A percentile compares a stretch with the other conserved stretches of the same genome.
These are phyloP conservation scores for Penicillium manginii DNA, from an alignment of 495 filamentous ascomycete species.

Conservation along the genomic window DNA sequence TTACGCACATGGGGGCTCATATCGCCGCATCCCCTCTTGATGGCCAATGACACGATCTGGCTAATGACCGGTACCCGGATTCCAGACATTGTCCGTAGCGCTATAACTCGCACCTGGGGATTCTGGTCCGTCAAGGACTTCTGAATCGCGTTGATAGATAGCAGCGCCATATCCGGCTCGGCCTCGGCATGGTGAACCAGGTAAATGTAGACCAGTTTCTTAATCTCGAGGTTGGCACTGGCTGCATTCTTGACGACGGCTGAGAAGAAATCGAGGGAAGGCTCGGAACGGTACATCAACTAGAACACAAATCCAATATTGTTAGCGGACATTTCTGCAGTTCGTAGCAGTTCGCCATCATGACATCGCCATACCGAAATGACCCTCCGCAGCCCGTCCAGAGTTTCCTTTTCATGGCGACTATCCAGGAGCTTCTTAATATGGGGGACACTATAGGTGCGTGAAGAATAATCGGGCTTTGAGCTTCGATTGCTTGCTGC, in stretches of 20 bases:
- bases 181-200: conserved; percentile 93
- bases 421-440: conserved; percentile 95
- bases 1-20: conserved; percentile 95
- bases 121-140: conserved; percentile 92
- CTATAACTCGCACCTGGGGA: conserved; percentile 86
- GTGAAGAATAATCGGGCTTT: conserved; percentile 45
- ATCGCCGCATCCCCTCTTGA: conserved; percentile 87
- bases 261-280: conserved; percentile 86
- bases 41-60: conserved; percentile 94
- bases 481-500: conserved; percentile 56
- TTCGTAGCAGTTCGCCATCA: not conserved
- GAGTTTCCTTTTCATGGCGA: conserved; percentile 87
- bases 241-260: conserved; percentile 96
- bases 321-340: conserved; percentile 24
- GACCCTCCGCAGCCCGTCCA: conserved; percentile 89
- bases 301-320: conserved; percentile 35
- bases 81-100: conserved; percentile 91
- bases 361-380: conserved; percentile 67
- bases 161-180: conserved; percentile 90
- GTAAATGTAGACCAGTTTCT: conserved; percentile 98
- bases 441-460: conserved; percentile 58
- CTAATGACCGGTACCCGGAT: conserved; percentile 98
- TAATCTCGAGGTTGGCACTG: conserved; percentile 86
- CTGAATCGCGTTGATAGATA: conserved; percentile 98
- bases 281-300: conserved; percentile 91